Conservation (phyloP, 2,329 filamentous ascomycete species). For the Hirsutella rhossiliensis region DNA sequence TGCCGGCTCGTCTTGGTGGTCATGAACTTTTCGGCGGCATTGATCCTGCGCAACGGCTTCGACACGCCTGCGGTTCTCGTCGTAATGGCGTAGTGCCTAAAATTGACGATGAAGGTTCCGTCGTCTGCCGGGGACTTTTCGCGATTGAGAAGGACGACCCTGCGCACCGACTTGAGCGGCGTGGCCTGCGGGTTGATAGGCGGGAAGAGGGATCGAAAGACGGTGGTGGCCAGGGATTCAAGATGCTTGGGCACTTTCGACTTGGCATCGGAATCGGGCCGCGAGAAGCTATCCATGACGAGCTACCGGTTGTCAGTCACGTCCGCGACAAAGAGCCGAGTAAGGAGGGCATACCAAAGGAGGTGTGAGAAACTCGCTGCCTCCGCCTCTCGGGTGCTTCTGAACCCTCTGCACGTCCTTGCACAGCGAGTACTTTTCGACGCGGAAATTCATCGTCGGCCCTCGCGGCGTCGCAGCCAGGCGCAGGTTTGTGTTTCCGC, state of each 20-base stretch:
- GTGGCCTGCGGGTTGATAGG: slow-evolving; percentile 88
- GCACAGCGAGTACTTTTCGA: slow-evolving; percentile 87
- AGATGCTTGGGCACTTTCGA: slow-evolving; percentile 83
- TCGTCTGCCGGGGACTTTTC: slow-evolving; percentile 49
- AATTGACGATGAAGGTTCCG: slow-evolving; percentile 68
- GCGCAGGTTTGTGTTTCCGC: slow-evolving; percentile 85
- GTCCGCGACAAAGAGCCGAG: neutral
- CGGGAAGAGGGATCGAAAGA: slow-evolving; percentile 94
- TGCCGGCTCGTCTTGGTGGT: slow-evolving; percentile 49
- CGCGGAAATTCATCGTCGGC: slow-evolving; percentile 85
- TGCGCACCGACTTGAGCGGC: slow-evolving; percentile 81
- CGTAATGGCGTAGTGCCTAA: slow-evolving; percentile 91
- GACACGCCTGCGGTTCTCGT: slow-evolving; percentile 79
- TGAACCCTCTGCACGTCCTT: slow-evolving; percentile 81
- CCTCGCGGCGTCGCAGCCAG: slow-evolving; percentile 80
- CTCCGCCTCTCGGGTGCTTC: slow-evolving; percentile 69
- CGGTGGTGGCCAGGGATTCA: slow-evolving; percentile 80
- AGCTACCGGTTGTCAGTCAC: slow-evolving; percentile 36
- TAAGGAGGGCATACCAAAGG: slow-evolving; percentile 49
- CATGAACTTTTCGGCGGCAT: slow-evolving; percentile 72
- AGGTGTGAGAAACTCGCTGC: slow-evolving; percentile 75
- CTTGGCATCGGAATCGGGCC: slow-evolving; percentile 44
- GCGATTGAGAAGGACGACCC: slow-evolving; percentile 82
- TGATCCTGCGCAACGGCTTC: slow-evolving; percentile 69
- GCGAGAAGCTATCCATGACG: slow-evolving; percentile 96